Base-by-base conservation (phyloP, 805 yeast species). In the Metschnikowia drakensbergensis region DNA sequence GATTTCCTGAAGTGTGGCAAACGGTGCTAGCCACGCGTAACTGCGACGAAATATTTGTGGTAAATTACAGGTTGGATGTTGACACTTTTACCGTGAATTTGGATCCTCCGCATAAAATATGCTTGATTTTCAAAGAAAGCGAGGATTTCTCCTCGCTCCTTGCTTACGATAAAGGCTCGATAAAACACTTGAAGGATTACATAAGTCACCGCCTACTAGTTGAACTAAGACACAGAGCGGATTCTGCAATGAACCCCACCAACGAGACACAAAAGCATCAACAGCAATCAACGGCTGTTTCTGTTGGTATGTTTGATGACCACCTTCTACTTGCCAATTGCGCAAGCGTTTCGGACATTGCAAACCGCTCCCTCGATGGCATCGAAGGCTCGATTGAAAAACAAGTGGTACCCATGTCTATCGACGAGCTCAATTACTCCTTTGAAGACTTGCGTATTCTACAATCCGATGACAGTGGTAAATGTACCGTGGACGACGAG, bases 21-120 rank as follows among this genome's bases (percentile, higher is more conserved):
- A 45, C 53, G 25, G 48, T 50, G 26, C 46, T 56, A 10, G 38
- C 50, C 30, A 43, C 47, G 51, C 49, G 46, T 17, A 42, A 45
- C 9, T 32, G 40, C 8, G 57, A 61, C 46, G 74, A 71, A 46
- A 54, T 66, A 5, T 71, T 71, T 50, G 63, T 72, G 11, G 71
- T 70, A 6, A 64, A 58, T 28, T 51, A 68, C 11, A 51, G 49
- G 8, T 55, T 72, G 43, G 51, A 53, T 32, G 44, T 67, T 9
- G 51, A 62, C 27, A 54, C 59, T 22, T 61, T 69, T 35, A 36
- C 54, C 1, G 51, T 66, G 2, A 52, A 58, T 33, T 46, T 53
- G 45, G 47, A 54, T 5, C 49, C 59, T n/a, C 40, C 48, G 8
- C 31, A 45, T 30, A 51, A 57, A 13, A 43, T 64, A 1, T 25